Evolutionary conservation across 139 green algal species (phyloP).

Genomic region (Raphidocelis subcapitata): DNA sequence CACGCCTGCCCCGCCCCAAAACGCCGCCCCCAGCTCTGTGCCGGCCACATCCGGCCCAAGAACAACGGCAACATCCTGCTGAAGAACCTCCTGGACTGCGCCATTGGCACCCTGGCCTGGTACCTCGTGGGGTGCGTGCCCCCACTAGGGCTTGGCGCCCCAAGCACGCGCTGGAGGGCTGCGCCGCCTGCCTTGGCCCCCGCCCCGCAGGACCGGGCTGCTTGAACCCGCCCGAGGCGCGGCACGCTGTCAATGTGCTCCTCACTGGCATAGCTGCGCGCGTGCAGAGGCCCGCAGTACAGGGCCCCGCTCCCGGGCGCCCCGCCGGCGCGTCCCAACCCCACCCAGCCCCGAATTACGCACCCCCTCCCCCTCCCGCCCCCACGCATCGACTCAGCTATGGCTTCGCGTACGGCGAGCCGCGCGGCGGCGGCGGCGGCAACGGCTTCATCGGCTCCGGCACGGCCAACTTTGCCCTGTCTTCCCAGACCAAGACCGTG

Average conservation of each 20-base stretch:
- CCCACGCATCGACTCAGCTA: conserved; percentile 7
- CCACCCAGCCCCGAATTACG: not conserved
- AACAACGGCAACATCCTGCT: conserved; percentile 55
- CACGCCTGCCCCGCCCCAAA: too few relatives aligned
- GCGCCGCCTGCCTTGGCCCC: too few relatives aligned
- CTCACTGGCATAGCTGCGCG: too few relatives aligned
- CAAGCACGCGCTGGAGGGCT: conserved; percentile 4
- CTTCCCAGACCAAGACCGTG: conserved; percentile 14
- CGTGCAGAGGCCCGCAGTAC: too few relatives aligned
- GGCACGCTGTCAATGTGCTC: too few relatives aligned
- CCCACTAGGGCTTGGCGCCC: not conserved
- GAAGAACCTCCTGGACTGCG: conserved; percentile 58
- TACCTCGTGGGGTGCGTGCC: conserved; percentile 48
- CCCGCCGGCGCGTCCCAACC: too few relatives aligned
- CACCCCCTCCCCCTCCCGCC: not conserved
- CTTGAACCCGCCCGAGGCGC: too few relatives aligned
- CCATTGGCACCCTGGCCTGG: conserved; percentile 23
- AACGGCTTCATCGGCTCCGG: conserved; percentile 39
- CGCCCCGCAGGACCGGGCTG: too few relatives aligned
- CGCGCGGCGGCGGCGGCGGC: not conserved
- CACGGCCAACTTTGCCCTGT: conserved; percentile 36
- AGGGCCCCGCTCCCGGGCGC: too few relatives aligned
- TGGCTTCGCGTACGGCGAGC: conserved; percentile 33
- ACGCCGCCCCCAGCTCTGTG: conserved; percentile 29
- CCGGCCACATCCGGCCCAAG: conserved; percentile 46